These are phyloP conservation scores for Zalaria obscura DNA, from an alignment of 2,329 filamentous ascomycete species.

Conservation along the genomic window DNA sequence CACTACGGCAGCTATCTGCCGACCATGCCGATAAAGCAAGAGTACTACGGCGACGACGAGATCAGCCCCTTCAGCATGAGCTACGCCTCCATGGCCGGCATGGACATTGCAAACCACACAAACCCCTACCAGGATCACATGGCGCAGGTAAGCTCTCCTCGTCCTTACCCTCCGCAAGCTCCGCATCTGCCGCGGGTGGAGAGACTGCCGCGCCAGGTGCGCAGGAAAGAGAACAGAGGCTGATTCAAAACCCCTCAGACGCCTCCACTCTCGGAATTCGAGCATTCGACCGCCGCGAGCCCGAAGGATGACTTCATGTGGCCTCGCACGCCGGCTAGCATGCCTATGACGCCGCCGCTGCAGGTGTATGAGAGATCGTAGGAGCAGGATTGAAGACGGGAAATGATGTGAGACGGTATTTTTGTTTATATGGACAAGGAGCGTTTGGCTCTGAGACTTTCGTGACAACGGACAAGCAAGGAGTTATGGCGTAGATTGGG, in stretches of 20 bases:
- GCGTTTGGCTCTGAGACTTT: no score
- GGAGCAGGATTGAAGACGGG: no score
- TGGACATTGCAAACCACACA: conserved; percentile 40
- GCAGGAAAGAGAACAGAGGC: conserved; percentile 3
- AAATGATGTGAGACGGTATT: no score
- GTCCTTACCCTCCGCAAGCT: no score
- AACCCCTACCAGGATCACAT: conserved; percentile 50
- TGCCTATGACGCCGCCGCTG: conserved; percentile 52
- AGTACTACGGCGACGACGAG: conserved; percentile 45
- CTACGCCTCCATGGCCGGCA: conserved; percentile 50
- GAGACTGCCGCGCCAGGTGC: neutral
- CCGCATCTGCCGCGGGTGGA: neutral
- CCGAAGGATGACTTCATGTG: conserved; percentile 25
- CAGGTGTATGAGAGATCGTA: conserved; percentile 7
- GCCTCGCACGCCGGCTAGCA: conserved; percentile 58
- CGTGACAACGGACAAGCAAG: no score
- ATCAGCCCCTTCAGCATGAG: conserved; percentile 54
- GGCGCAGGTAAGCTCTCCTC: conserved; percentile 57
- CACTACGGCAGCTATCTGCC: conserved; percentile 32
- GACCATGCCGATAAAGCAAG: conserved; percentile 47
- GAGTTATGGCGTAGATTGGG: no score
- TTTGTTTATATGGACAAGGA: no score
- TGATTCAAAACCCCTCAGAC: conserved; percentile 38
- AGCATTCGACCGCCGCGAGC: conserved; percentile 40
- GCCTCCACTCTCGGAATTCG: conserved; percentile 61